Conservation (phyloP, 768 basidiomycete genomes). For the Leccinum disarticulatum region DNA sequence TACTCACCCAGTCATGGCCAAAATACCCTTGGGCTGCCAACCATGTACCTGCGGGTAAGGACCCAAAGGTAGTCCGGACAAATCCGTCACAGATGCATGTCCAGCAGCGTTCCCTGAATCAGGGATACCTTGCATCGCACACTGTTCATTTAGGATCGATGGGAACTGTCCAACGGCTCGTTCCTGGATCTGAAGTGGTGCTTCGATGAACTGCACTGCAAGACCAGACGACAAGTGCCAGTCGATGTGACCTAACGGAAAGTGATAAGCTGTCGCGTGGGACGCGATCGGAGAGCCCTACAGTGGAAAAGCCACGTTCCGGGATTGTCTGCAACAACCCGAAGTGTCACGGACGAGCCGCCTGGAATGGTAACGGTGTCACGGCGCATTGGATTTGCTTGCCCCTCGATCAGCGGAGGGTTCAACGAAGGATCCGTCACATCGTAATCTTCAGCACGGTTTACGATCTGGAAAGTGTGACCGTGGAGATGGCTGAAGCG, state of each 20-base stretch:
- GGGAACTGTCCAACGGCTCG: conserved; percentile 48
- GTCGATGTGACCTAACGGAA: conserved; percentile 66
- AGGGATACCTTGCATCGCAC: conserved; percentile 56
- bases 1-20: conserved; percentile 70
- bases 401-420: conserved; percentile 75
- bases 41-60: conserved; percentile 74
- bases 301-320: conserved; percentile 88
- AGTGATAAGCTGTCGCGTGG: neutral
- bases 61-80: conserved; percentile 61
- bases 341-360: conserved; percentile 65
- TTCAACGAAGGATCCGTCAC: conserved; percentile 76
- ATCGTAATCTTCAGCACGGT: conserved; percentile 66
- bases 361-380: conserved; percentile 84
- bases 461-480: conserved; percentile 81
- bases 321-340: conserved; percentile 88
- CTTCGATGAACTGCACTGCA: conserved; percentile 81
- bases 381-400: conserved; percentile 86
- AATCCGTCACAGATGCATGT: conserved; percentile 62
- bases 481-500: conserved; percentile 84
- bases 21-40: conserved; percentile 72
- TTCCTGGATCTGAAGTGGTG: conserved; percentile 69
- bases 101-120: conserved; percentile 88
- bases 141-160: conserved; percentile 66
- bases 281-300: conserved; percentile 35
- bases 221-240: conserved; percentile 88